A percentile compares a stretch with the other conserved stretches of the same genome.
Evolutionary conservation across 208 protist species (phyloP).

Genomic region (Leishmania martiniquensis): DNA sequence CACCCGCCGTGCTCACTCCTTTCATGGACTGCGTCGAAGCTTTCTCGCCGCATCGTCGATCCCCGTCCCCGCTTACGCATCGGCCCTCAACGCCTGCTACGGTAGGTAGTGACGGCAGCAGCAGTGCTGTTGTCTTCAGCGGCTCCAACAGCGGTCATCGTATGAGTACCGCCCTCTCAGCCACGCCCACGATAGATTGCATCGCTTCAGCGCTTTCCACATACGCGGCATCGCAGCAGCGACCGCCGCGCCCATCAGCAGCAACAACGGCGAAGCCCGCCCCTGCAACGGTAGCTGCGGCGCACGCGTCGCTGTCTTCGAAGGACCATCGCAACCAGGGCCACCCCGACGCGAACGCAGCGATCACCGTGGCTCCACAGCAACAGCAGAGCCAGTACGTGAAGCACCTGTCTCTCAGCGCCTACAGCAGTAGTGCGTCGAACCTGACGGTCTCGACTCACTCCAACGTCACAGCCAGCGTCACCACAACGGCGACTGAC

Average conservation of each 20-base stretch:
- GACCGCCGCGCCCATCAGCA: neutral
- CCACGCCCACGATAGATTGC: neutral
- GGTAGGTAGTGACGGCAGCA: neutral
- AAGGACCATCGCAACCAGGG: neutral
- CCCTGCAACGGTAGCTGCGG: constrained; percentile 2
- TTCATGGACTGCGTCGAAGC: constrained; percentile 16
- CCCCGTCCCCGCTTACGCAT: neutral
- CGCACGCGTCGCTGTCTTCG: constrained; percentile 6
- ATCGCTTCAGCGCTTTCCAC: neutral
- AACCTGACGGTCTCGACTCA: constrained; percentile 14
- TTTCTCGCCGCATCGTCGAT: neutral
- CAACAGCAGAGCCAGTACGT: constrained; percentile 1
- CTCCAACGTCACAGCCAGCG: constrained; percentile 20
- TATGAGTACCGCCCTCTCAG: neutral
- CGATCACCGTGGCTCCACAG: neutral
- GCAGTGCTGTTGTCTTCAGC: neutral
- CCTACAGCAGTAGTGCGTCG: constrained; percentile 22
- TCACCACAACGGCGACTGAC: constrained; percentile 16
- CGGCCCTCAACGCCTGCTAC: neutral
- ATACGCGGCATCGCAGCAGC: neutral
- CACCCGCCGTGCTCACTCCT: neutral
- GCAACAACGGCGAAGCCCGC: neutral
- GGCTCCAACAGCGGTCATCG: neutral
- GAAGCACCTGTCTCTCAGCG: constrained; percentile 17
- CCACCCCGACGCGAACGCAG: neutral